Evolutionary conservation across 2,329 filamentous ascomycete species (phyloP).

Genomic region (Ophiosphaerella korrae): DNA sequence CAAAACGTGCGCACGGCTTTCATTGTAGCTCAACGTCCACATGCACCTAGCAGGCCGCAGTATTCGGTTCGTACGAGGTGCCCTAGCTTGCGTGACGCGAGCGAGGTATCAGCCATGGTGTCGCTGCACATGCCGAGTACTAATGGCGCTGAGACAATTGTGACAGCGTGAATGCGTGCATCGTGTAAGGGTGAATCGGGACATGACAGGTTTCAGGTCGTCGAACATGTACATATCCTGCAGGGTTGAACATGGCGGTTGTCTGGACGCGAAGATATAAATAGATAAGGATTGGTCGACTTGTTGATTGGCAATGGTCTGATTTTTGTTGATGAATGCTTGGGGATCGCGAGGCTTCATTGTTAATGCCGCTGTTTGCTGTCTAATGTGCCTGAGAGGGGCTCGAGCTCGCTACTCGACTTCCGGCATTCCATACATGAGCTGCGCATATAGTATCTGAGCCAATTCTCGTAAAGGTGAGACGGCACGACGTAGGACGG

Average conservation of each 20-base stretch:
- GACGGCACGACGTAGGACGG: conserved; percentile 16
- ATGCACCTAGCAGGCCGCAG: background rate
- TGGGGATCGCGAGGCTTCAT: too few relatives aligned
- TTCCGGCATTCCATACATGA: background rate
- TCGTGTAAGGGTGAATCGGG: conserved; percentile 6
- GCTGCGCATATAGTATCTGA: background rate
- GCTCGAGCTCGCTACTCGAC: background rate
- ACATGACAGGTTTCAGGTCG: conserved; percentile 3
- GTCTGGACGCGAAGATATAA: background rate
- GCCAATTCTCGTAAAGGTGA: conserved; percentile 11
- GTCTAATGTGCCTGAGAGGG: too few relatives aligned
- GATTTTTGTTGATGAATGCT: too few relatives aligned
- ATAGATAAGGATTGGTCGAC: too few relatives aligned
- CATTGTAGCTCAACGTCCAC: too few relatives aligned
- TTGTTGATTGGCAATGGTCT: too few relatives aligned
- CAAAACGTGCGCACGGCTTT: too few relatives aligned
- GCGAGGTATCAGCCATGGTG: conserved; percentile 4
- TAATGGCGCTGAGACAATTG: background rate
- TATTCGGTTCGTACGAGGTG: too few relatives aligned
- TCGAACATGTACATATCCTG: background rate
- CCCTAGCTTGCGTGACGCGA: conserved; percentile 1
- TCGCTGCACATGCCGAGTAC: conserved; percentile 1
- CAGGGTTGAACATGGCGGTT: conserved; percentile 5
- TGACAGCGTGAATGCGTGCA: conserved; percentile 10
- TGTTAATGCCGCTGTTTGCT: too few relatives aligned